Base-by-base conservation (phyloP, 2,329 filamentous ascomycete genomes). In the Pezizomycotina sp. region DNA sequence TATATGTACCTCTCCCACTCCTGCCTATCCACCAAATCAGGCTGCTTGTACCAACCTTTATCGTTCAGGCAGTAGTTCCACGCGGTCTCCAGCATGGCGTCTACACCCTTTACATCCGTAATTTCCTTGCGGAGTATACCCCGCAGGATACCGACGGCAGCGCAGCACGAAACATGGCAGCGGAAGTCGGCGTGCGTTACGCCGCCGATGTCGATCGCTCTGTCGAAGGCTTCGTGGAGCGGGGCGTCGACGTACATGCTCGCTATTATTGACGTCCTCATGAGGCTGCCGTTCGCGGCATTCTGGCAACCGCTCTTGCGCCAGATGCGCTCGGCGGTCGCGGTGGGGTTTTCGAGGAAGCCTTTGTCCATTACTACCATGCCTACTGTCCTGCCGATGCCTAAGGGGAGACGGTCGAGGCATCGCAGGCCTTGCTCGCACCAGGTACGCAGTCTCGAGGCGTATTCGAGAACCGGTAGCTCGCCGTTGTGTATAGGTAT, bases 281-380 rank as follows among this genome's bases (percentile, higher is more conserved):
- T 68, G 8, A 68, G 46, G 27, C 61, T 64, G 2, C 65, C 65
- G 34, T 69, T 69, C 0, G 65, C 61, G 0, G 65, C 65, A 3
- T 56, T 54, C 3, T 57, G 49, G 28, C 56, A 56, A 0, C 53
- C 53, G 1, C 54, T 52, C 3, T 55, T 55, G 10, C 56, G 48
- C 65, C 65, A 68, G 10, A 54, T 50, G 7, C 51, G 47, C 2
- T 57, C 53, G 2, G 65, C 62, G 4, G 52, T 56, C 0, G 35
- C 53, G 10, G 56, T 51, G 0, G 65, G 64, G 23, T 62, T 51
- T 1, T 52, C 47, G 0, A 60, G 51, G 36, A 60, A 68, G 2
- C 53, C 50, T 8, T 52, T 53, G 6, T 53, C 53, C 2, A 53
- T 46, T 0, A 65, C 60, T 13, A 67, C 63, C 3, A 52, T 52